These are phyloP conservation scores for Puya raimondii DNA, from an alignment of 176 grass and related monocot species.

Conservation along the genomic window DNA sequence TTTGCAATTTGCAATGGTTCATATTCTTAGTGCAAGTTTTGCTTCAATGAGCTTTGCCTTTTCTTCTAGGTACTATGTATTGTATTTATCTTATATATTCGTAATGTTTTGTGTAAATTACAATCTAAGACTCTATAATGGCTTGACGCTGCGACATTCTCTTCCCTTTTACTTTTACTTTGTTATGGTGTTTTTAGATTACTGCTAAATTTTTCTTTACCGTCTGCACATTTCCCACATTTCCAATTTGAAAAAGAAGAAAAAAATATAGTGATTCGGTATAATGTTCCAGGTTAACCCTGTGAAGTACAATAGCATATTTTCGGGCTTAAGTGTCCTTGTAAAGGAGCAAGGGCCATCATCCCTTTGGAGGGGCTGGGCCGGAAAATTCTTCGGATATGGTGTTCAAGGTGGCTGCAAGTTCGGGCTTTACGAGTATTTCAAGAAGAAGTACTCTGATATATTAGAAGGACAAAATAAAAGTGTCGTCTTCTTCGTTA, in stretches of 20 bases:
- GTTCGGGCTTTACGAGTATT: constrained; percentile 95
- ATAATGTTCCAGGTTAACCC: constrained; percentile 63
- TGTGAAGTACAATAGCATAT: constrained; percentile 73
- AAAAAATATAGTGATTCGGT: neutral
- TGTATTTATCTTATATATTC: too few relatives aligned
- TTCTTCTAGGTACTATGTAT: neutral
- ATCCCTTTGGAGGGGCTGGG: constrained; percentile 91
- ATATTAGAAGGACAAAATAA: constrained; percentile 42
- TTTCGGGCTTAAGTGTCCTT: constrained; percentile 55
- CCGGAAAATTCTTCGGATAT: constrained; percentile 78
- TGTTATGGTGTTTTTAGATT: neutral
- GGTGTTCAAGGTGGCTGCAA: constrained; percentile 81
- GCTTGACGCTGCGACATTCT: too few relatives aligned
- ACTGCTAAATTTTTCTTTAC: neutral
- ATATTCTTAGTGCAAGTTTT: neutral
- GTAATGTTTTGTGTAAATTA: too few relatives aligned
- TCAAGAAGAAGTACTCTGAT: constrained; percentile 92
- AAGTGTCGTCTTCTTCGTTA: constrained; percentile 65
- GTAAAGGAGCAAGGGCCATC: constrained; percentile 77
- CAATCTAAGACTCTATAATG: too few relatives aligned
- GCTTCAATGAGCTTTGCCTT: neutral
- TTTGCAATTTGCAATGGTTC: neutral
- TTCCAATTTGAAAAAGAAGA: neutral
- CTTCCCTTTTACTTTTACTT: neutral
- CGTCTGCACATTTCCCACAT: neutral